Conservation (phyloP, 2,329 filamentous ascomycete species). For the Didymella glomerata region DNA sequence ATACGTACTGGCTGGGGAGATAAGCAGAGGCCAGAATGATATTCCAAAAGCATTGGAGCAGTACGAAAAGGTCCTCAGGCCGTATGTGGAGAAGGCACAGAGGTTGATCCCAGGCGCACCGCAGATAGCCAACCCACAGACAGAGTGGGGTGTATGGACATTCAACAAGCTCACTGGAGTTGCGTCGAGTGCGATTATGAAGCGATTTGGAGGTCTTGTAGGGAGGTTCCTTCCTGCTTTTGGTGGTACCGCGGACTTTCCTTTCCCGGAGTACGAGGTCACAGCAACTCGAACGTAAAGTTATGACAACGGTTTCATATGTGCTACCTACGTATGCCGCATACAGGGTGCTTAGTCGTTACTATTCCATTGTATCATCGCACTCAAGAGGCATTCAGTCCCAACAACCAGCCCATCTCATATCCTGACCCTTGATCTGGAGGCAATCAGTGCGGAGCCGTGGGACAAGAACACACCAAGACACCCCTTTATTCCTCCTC, state of each 20-base stretch:
- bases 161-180: slow-evolving; percentile 30
- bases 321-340: not conserved
- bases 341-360: not conserved
- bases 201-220: slow-evolving; percentile 21
- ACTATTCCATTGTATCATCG: not conserved
- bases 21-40: slow-evolving; percentile 34
- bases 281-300: not conserved
- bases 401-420: not conserved
- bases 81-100: slow-evolving; percentile 37
- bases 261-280: slow-evolving; percentile 24
- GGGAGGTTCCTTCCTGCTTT: slow-evolving; percentile 29
- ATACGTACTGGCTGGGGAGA: slow-evolving; percentile 52
- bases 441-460: not conserved
- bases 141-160: slow-evolving; percentile 31
- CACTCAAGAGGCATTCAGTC: not conserved
- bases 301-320: not conserved
- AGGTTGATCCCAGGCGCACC: slow-evolving; percentile 37
- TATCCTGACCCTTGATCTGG: not conserved
- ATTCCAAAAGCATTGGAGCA: slow-evolving; percentile 33
- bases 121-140: slow-evolving; percentile 38
- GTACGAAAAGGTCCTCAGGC: slow-evolving; percentile 33
- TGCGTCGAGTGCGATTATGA: slow-evolving; percentile 24
- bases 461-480: no score
- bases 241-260: slow-evolving; percentile 24
- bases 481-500: slow-evolving; percentile 13